Conservation (phyloP, 169 alveolate genomes). For the Cryptosporidium felis region DNA sequence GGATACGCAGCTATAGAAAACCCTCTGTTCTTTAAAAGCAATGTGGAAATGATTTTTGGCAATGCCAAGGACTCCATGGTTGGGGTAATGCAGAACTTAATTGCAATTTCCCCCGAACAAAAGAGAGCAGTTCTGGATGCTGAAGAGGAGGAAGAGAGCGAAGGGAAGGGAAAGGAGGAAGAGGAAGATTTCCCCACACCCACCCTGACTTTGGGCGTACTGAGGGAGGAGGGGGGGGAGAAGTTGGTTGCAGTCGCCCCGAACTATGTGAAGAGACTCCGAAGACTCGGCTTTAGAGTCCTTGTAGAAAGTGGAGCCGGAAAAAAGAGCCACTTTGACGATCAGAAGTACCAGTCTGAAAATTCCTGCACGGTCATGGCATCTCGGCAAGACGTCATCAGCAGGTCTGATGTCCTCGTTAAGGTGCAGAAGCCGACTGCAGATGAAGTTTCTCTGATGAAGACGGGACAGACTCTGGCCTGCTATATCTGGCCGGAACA, state of each 20-base stretch:
- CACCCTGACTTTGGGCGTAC: constrained; percentile 73
- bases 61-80: constrained; percentile 82
- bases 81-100: constrained; percentile 3
- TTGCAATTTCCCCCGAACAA: constrained; percentile 18
- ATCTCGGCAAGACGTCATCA: constrained; percentile 74
- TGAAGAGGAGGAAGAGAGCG: constrained; percentile 57
- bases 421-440: constrained; percentile 82
- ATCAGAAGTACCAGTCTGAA: constrained; percentile 77
- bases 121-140: neutral
- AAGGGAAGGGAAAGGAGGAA: constrained; percentile 4
- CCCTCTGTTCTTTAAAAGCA: constrained; percentile 88
- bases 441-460: constrained; percentile 78
- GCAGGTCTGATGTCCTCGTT: constrained; percentile 79
- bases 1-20: constrained; percentile 95
- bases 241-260: constrained; percentile 86
- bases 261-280: constrained; percentile 79
- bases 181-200: constrained; percentile 64
- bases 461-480: constrained; percentile 79
- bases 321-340: constrained; percentile 78
- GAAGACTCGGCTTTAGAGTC: constrained; percentile 84
- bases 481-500: constrained; percentile 85
- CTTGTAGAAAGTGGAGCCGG: constrained; percentile 87
- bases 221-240: constrained; percentile 76
- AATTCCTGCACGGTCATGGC: constrained; percentile 79
- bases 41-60: constrained; percentile 90